Evolutionary conservation across 768 basidiomycete genomes (phyloP).

Genomic region (Boletus pseudo-olivaceus): DNA sequence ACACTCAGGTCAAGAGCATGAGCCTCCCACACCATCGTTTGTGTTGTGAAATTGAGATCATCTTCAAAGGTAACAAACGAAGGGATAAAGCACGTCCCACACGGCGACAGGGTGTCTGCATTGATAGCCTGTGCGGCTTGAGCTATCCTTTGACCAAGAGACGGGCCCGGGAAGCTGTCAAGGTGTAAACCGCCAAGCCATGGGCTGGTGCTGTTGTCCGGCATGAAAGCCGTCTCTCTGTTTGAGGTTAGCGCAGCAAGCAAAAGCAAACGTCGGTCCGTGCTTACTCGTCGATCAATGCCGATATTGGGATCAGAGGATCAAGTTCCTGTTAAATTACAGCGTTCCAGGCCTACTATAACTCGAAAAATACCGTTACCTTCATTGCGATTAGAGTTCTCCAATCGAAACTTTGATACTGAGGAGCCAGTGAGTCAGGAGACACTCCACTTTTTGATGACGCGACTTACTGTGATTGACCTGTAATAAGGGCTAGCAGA

Average conservation of each 20-base stretch:
- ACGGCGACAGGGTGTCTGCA: conserved; percentile 65
- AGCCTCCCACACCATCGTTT: conserved; percentile 63
- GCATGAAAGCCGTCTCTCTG: conserved; percentile 40
- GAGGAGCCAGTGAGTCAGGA: conserved; percentile 1
- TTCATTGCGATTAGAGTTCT: conserved; percentile 71
- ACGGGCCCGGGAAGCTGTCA: conserved; percentile 59
- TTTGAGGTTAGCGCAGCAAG: not conserved
- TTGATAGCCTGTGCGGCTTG: conserved; percentile 64
- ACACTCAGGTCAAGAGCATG: conserved; percentile 61
- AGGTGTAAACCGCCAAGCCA: conserved; percentile 72
- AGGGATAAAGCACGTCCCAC: conserved; percentile 40
- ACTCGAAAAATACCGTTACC: conserved; percentile 28
- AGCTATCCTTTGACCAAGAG: conserved; percentile 55
- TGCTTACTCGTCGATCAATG: conserved; percentile 62
- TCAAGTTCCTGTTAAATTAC: conserved; percentile 46
- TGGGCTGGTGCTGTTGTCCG: conserved; percentile 46
- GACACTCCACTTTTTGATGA: not conserved
- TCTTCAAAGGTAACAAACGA: conserved; percentile 41
- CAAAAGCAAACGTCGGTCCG: not conserved
- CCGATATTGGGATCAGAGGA: conserved; percentile 53
- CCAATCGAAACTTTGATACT: conserved; percentile 87
- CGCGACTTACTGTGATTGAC: conserved; percentile 55
- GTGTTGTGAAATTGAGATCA: conserved; percentile 58
- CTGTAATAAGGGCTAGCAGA: conserved; percentile 54
- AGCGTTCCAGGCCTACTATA: not conserved